Conservation (phyloP, 176 grass and related monocot species). For the Ampelocalamus luodianensis region DNA sequence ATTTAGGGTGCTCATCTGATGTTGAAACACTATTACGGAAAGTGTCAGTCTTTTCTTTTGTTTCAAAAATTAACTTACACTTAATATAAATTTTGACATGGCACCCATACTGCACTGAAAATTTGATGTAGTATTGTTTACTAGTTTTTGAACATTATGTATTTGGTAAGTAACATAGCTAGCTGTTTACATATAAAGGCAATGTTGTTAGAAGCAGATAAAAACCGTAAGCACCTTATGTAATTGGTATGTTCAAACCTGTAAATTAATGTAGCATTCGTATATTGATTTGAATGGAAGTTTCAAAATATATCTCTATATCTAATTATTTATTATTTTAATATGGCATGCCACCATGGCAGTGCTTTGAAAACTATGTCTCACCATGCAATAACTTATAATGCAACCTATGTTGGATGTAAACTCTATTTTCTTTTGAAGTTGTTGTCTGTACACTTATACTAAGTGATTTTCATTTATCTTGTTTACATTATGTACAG, state of each 20-base stretch:
- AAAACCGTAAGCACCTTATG: neutral
- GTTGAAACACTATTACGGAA: neutral
- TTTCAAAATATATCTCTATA: neutral
- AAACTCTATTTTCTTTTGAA: conserved; percentile 10
- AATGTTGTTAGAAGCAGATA: neutral
- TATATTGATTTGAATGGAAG: neutral
- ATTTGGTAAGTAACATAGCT: neutral
- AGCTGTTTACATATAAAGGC: neutral
- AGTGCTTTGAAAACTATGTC: neutral
- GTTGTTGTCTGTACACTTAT: neutral
- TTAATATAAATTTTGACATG: neutral
- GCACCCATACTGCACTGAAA: neutral
- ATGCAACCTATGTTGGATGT: neutral
- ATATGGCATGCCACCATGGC: neutral
- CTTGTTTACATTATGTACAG: conserved; percentile 46
- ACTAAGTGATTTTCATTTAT: neutral
- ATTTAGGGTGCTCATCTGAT: neutral
- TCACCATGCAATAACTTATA: neutral
- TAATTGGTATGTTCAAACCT: neutral
- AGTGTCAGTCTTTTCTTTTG: neutral
- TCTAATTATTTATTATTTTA: neutral
- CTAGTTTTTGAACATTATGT: neutral
- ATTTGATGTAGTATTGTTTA: neutral
- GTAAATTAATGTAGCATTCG: neutral
- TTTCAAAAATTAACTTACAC: neutral